Evolutionary conservation across 2,329 filamentous ascomycete species (phyloP).

Genomic region (Alternaria sp.): DNA sequence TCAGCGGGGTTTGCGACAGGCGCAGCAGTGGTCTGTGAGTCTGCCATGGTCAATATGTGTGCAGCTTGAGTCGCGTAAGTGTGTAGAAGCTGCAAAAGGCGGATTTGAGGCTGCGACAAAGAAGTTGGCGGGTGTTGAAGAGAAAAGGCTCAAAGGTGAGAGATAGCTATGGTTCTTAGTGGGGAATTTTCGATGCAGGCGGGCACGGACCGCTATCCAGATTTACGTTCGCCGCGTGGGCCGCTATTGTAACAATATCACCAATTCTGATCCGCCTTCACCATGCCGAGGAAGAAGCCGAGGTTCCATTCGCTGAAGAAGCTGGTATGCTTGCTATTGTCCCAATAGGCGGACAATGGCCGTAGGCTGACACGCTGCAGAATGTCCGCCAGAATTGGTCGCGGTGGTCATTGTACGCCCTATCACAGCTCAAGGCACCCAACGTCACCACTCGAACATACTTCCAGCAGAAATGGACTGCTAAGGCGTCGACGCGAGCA

Average conservation of each 20-base stretch:
- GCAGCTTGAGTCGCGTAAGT: slow-evolving; percentile 13
- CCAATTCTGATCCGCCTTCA: slow-evolving; percentile 19
- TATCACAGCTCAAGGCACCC: slow-evolving; percentile 63
- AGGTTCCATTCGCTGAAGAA: slow-evolving; percentile 72
- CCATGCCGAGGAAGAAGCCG: slow-evolving; percentile 53
- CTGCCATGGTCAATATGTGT: slow-evolving; percentile 26
- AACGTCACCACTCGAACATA: slow-evolving; percentile 63
- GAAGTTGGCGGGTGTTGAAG: neutral
- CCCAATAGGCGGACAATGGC: neutral
- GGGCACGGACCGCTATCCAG: slow-evolving; percentile 7
- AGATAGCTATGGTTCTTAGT: slow-evolving; percentile 13
- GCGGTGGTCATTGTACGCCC: slow-evolving; percentile 95
- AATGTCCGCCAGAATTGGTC: slow-evolving; percentile 96
- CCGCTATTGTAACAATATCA: slow-evolving; percentile 7
- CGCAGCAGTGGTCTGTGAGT: slow-evolving; percentile 25
- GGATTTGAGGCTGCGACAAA: neutral
- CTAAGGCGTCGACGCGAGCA: slow-evolving; percentile 80
- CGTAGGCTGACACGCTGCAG: slow-evolving; percentile 55
- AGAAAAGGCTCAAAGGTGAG: slow-evolving; percentile 8
- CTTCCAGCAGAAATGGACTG: slow-evolving; percentile 98
- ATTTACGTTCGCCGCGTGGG: slow-evolving; percentile 6
- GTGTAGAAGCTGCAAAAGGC: neutral
- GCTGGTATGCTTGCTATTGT: slow-evolving; percentile 59
- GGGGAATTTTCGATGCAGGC: slow-evolving; percentile 18
- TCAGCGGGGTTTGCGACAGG: slow-evolving; percentile 27